Evolutionary conservation across 352 stramenopile genomes (phyloP).

Genomic region (Phytopythium ostracodes): DNA sequence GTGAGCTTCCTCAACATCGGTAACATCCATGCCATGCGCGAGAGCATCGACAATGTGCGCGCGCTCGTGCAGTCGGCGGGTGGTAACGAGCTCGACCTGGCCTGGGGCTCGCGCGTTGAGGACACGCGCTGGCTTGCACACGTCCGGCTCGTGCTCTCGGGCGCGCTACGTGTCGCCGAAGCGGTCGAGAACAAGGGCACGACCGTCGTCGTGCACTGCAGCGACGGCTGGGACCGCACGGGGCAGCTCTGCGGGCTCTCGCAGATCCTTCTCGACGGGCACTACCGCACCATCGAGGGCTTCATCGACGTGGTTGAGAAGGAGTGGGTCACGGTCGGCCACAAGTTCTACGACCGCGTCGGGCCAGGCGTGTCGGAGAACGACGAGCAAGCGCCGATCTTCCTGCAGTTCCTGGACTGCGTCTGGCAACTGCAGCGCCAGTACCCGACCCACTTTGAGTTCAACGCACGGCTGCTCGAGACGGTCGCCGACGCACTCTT

Average conservation of each 20-base stretch:
- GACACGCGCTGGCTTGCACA: slow-evolving; percentile 82
- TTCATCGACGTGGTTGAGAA: slow-evolving; percentile 84
- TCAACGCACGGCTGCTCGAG: slow-evolving; percentile 68
- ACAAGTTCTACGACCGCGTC: slow-evolving; percentile 89
- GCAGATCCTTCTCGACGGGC: slow-evolving; percentile 85
- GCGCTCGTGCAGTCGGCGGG: slow-evolving; percentile 38
- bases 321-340: slow-evolving; percentile 82
- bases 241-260: slow-evolving; percentile 78
- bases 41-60: slow-evolving; percentile 73
- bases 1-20: slow-evolving; percentile 89
- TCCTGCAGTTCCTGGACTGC: slow-evolving; percentile 89
- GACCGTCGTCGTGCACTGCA: slow-evolving; percentile 89
- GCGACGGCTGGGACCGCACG: slow-evolving; percentile 91
- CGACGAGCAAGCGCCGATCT: slow-evolving; percentile 84
- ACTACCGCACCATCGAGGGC: slow-evolving; percentile 82
- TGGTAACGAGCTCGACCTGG: slow-evolving; percentile 42
- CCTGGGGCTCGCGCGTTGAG: slow-evolving; percentile 62
- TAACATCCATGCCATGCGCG: slow-evolving; percentile 93
- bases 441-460: slow-evolving; percentile 86
- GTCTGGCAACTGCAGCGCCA: slow-evolving; percentile 81
- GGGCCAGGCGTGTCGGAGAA: slow-evolving; percentile 60
- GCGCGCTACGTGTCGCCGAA: slow-evolving; percentile 58
- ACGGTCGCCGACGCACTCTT: slow-evolving; percentile 68
- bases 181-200: slow-evolving; percentile 62
- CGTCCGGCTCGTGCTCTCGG: slow-evolving; percentile 66